These are phyloP conservation scores for Suhomyces ambrosiae DNA, from an alignment of 1,139 yeast genomes.

Conservation along the genomic window DNA sequence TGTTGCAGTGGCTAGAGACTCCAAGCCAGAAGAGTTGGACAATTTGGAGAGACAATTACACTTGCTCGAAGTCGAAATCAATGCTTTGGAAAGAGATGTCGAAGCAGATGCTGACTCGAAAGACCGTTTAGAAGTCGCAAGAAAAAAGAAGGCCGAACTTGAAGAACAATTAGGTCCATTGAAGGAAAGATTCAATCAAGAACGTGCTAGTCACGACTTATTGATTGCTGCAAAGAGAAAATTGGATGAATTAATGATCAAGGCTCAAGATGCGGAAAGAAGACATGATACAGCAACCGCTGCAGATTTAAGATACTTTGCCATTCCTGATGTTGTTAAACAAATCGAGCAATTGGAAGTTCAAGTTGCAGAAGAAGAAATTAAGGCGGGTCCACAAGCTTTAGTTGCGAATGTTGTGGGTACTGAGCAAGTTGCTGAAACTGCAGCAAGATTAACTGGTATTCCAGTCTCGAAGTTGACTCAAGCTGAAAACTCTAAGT, in stretches of 20 bases:
- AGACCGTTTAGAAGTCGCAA: conserved; percentile 80
- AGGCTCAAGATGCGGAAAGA: conserved; percentile 96
- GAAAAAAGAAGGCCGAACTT: conserved; percentile 75
- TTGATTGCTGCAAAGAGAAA: conserved; percentile 86
- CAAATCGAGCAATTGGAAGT: conserved; percentile 75
- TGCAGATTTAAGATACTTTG: conserved; percentile 94
- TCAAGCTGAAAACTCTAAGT: conserved; percentile 91
- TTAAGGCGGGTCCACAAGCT: conserved; percentile 56
- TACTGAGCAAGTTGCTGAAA: conserved; percentile 91
- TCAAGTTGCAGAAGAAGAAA: conserved; percentile 71
- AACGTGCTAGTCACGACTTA: conserved; percentile 89
- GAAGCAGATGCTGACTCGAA: conserved; percentile 85
- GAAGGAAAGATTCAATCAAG: conserved; percentile 82
- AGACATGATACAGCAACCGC: conserved; percentile 92
- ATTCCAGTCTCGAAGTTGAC: conserved; percentile 97
- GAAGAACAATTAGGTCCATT: conserved; percentile 86
- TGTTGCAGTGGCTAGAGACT: conserved; percentile 97
- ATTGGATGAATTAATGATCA: conserved; percentile 87
- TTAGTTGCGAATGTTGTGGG: conserved; percentile 89
- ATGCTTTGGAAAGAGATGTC: conserved; percentile 94
- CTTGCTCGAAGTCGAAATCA: conserved; percentile 89
- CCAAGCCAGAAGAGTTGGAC: conserved; percentile 96
- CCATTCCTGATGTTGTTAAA: conserved; percentile 87
- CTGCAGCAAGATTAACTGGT: conserved; percentile 96
- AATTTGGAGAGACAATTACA: conserved; percentile 90